A percentile compares a stretch with the other conserved stretches of the same genome.
Conservation (phyloP, 2,329 filamentous ascomycete species). For the Ceratocystis papillata region DNA sequence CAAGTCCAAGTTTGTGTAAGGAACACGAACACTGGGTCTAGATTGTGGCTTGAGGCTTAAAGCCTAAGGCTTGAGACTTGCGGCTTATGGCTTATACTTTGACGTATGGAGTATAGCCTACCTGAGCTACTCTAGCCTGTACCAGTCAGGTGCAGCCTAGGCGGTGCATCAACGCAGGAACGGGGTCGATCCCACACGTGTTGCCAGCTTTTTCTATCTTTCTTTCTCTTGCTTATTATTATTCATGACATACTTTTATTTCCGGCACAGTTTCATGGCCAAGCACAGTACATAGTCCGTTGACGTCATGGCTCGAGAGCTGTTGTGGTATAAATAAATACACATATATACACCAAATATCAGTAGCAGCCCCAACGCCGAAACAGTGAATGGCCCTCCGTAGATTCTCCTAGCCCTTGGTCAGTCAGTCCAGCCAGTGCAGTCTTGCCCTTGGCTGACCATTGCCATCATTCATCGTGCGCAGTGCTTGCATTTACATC, state of each 20-base stretch:
- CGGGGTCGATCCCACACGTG: too few relatives aligned
- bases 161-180: too few relatives aligned
- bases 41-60: not conserved
- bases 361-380: not conserved
- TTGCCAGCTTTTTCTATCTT: not conserved
- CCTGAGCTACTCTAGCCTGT: too few relatives aligned
- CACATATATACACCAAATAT: not conserved
- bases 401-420: too few relatives aligned
- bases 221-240: conserved; percentile 10
- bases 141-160: too few relatives aligned
- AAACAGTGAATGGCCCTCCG: too few relatives aligned
- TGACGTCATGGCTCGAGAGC: not conserved
- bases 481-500: too few relatives aligned
- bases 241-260: not conserved
- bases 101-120: not conserved
- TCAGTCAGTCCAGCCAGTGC: too few relatives aligned
- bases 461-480: too few relatives aligned
- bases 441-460: too few relatives aligned
- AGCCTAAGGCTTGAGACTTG: not conserved
- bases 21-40: not conserved
- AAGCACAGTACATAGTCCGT: not conserved
- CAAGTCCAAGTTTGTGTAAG: conserved; percentile 16
- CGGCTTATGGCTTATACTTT: not conserved
- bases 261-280: not conserved
- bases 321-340: not conserved